Evolutionary conservation across 1,284 basidiomycete genomes (phyloP), one percentile per base, ranked within the genome.

Genomic region (Omphalotus olearius): DNA sequence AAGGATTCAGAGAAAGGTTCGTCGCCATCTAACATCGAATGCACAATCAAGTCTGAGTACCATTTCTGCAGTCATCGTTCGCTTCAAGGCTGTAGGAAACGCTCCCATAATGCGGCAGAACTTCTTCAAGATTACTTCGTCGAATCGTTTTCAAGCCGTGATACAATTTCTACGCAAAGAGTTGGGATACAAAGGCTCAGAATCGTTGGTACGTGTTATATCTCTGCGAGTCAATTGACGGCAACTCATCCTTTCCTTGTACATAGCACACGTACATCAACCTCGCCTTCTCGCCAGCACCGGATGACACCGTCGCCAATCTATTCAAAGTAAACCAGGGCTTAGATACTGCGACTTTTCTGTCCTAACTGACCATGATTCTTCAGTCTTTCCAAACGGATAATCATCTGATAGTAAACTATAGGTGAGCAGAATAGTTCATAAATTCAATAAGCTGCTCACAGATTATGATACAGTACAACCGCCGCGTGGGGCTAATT

Each of bases 101-200:
- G 95, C 95, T 0, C 96, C 96, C 0, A 95, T 98, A 62, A 97
- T 98, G 94, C 96, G 91, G 72, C 91, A 96, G 73, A 98, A 98
- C 71, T 91, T 96, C 65, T 98, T 94, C 82, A 96, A 96, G 74
- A 96, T 98, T 60, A 95, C 93, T 0, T 91, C 94, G 4, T 88
- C 89, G 44, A 96, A 98, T 68, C 80, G 89, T 50, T 99, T 98
- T 64, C 93, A 97, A 65, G 91, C 93, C 1, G 96, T 98, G 51
- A 95, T 97, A 45, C 87, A 93, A 60, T 98, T 98, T 65, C 66
- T 98, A 66, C 74, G 95, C 52, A 93, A 88, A 62, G 93, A 98
- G 66, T 70, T 98, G 42, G 88, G 87, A 7, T 92, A 90, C 84
- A 95, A 93, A 67, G 74, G 84, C 7, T 82, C 85, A 0, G 96